phyloP scores from a whole-genome alignment of 2,329 filamentous ascomycete species.

The Botrytis elliptica region DNA sequence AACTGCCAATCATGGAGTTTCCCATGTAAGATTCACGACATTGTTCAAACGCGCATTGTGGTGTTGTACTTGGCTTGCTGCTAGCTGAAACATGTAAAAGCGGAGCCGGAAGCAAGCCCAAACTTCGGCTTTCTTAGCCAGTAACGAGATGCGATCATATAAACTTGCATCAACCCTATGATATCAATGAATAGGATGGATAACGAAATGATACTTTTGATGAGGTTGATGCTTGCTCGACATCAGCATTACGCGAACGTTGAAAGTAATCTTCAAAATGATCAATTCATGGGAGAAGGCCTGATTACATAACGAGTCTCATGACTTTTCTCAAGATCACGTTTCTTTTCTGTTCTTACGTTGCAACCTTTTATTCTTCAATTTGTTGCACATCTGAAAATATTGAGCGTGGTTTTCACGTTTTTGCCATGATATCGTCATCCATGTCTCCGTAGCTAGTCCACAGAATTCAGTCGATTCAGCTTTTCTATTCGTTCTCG shows the following conservation, averaged over 20 bases:
- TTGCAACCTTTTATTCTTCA: neutral
- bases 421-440: slow-evolving; percentile 21
- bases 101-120: neutral
- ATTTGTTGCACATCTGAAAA: slow-evolving; percentile 21
- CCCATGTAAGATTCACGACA: neutral
- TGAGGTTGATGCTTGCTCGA: neutral
- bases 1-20: neutral
- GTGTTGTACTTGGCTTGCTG: neutral
- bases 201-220: neutral
- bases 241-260: neutral
- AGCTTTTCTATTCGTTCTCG: neutral
- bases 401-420: slow-evolving; percentile 22
- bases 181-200: neutral
- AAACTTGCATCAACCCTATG: neutral
- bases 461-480: neutral
- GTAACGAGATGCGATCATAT: neutral
- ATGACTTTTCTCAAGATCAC: neutral
- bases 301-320: slow-evolving; percentile 4
- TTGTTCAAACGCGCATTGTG: neutral
- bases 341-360: neutral
- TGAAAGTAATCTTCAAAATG: neutral
- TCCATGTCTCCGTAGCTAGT: neutral
- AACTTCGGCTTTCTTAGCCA: neutral
- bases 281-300: neutral
- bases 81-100: neutral